Conservation (phyloP, 139 green algal species). For the Gonium pectorale region DNA sequence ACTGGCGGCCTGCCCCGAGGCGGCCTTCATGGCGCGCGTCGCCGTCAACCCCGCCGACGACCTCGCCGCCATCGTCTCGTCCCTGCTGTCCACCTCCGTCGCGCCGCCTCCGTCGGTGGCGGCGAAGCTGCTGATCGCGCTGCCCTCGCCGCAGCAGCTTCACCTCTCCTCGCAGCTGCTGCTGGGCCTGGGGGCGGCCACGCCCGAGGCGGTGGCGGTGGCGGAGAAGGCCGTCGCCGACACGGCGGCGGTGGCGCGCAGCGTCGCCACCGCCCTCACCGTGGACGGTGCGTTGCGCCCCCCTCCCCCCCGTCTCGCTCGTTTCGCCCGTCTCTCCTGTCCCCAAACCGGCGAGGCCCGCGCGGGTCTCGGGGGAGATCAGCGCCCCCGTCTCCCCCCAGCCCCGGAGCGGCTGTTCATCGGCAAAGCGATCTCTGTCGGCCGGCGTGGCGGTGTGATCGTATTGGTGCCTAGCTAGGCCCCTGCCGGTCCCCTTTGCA, state of each 20-base stretch:
- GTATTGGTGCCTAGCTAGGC: too few relatives aligned
- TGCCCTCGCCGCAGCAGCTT: slow-evolving; percentile 18
- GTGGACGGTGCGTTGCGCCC: too few relatives aligned
- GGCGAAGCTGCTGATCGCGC: neutral
- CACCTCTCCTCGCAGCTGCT: neutral
- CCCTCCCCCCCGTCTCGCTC: too few relatives aligned
- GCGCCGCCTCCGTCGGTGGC: neutral
- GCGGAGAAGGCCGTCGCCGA: neutral
- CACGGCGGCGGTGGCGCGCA: neutral
- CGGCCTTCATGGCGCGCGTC: slow-evolving; percentile 12
- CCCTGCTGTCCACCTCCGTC: slow-evolving; percentile 7
- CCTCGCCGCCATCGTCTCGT: neutral
- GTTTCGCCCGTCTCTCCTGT: too few relatives aligned
- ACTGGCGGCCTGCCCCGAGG: neutral
- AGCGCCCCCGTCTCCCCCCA: too few relatives aligned
- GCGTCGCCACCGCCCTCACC: neutral
- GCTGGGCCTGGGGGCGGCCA: neutral
- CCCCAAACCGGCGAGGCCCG: too few relatives aligned
- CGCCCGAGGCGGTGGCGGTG: neutral
- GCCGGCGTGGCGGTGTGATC: too few relatives aligned
- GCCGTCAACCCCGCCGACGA: neutral
- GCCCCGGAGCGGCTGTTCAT: too few relatives aligned
- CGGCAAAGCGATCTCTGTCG: too few relatives aligned
- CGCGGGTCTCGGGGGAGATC: too few relatives aligned
- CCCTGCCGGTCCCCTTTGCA: too few relatives aligned